Percentiles rank a stretch among this genome's conserved stretches.
Conservation (phyloP, 495 filamentous ascomycete genomes). For the Hamigera avellanea region DNA sequence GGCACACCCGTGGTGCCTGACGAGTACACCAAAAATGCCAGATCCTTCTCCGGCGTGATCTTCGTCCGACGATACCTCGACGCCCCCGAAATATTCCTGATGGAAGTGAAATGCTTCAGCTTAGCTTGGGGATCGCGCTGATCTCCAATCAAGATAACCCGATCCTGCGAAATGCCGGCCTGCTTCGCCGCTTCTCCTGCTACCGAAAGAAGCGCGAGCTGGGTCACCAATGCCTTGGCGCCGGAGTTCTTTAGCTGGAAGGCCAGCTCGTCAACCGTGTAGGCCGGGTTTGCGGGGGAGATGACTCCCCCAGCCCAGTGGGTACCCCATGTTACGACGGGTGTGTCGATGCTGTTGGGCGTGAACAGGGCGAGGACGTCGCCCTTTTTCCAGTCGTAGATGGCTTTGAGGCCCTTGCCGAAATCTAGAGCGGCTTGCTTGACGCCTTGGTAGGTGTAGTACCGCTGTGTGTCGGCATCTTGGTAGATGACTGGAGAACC, state of each 20-base stretch:
- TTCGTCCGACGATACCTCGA: conserved; percentile 33
- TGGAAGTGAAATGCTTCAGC: conserved; percentile 67
- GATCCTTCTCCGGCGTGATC: conserved; percentile 33
- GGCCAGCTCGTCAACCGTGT: conserved; percentile 75
- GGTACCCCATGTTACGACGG: conserved; percentile 60
- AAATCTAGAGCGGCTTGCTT: conserved; percentile 58
- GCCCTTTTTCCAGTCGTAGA: conserved; percentile 69
- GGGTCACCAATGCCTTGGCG: conserved; percentile 69
- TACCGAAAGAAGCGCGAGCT: conserved; percentile 45
- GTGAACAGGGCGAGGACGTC: conserved; percentile 63
- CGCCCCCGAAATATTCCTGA: conserved; percentile 47
- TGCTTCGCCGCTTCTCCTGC: conserved; percentile 55
- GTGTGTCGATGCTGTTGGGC: conserved; percentile 67
- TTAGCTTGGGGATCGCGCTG: conserved; percentile 43
- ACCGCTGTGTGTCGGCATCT: conserved; percentile 60
- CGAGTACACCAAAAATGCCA: conserved; percentile 67
- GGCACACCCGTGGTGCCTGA: conserved; percentile 87
- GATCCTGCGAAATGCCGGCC: conserved; percentile 49
- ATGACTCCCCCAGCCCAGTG: conserved; percentile 77
- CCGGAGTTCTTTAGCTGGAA: conserved; percentile 77
- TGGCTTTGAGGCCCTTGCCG: conserved; percentile 61
- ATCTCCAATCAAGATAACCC: conserved; percentile 73
- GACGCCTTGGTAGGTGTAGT: conserved; percentile 63
- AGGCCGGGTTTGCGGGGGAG: conserved; percentile 78
- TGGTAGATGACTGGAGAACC: conserved; percentile 68